Base-by-base conservation (phyloP, 805 yeast species). In the Wickerhamomyces bisporus region DNA sequence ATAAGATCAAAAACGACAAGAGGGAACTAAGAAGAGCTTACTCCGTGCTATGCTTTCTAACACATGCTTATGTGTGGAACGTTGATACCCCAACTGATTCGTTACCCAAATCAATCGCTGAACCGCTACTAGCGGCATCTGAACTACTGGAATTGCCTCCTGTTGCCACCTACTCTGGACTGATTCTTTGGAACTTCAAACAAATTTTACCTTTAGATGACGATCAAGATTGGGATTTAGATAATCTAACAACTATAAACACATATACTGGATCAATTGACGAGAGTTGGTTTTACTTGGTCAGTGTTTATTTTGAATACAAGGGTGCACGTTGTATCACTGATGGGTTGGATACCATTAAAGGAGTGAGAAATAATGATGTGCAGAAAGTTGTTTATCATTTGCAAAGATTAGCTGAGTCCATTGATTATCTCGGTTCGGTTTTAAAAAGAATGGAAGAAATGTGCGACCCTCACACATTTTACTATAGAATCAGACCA, bases 41-140 rank as follows among this genome's bases (percentile, higher is more conserved):
- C 60, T 78, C 84, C 14, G 65, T 87, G 3, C 66, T 89, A 21
- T 81, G 91, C 11, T 89, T 88, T 52, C 59, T 91, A 32, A 73
- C 87, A 3, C 96, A 89, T 59, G 95, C 93, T 1, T 89, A 89
- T 55, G 79, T 89, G 18, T 89, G 98, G 98, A 82, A 86, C 2
- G 76, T 75, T 16, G 77, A 76, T 39, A 61, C 60, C 4, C 83
- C 94, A 14, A 59, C 63, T 11, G 80, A 82, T 43, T 65, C 60
- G 30, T 59, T 91, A 13, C 96, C 97, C 1, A 62, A 56, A 34
- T 77, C 75, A 43, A 52, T 89, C 17, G 81, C 96, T 1, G 61
- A 66, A 35, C 97, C 98, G 0, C 71, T 86, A 64, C 46, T 84
- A 2, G 62, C 61, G 32, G 75, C 78, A 0, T 64, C 84, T 7